Percentiles rank a stretch among this genome's conserved stretches.
Conservation (phyloP, 2,329 filamentous ascomycete genomes). For the Paecilomyces variotii region DNA sequence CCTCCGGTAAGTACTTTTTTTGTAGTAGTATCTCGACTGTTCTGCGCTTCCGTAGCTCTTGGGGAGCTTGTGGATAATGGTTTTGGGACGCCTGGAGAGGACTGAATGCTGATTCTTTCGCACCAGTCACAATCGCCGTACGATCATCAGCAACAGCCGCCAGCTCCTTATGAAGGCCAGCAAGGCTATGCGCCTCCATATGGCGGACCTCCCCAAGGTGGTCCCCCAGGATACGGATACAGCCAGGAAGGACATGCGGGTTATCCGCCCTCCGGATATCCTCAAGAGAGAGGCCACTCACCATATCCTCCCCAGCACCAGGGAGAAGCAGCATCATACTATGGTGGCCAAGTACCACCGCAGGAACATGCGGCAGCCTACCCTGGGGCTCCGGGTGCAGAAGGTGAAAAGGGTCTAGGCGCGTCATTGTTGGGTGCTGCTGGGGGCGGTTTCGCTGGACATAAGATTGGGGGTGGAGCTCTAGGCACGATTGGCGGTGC, state of each 20-base stretch:
- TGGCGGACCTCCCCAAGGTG: conserved; percentile 4
- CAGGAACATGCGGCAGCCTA: conserved; percentile 5
- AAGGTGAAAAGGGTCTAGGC: conserved; percentile 28
- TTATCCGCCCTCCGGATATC: conserved; percentile 11
- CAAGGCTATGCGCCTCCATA: conserved; percentile 9
- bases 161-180: conserved; percentile 11
- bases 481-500: conserved; percentile 26
- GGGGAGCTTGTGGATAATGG: not conserved
- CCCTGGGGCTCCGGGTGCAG: conserved; percentile 9
- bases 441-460: conserved; percentile 27
- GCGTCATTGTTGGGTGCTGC: conserved; percentile 30
- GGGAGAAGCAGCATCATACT: conserved; percentile 26
- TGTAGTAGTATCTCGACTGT: not conserved
- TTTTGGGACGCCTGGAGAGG: not conserved
- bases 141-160: not conserved
- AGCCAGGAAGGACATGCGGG: conserved; percentile 13
- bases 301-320: conserved; percentile 19
- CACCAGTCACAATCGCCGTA: not conserved
- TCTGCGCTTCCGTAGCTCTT: not conserved
- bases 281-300: conserved; percentile 18
- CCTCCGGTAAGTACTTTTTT: conserved; percentile 15
- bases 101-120: not conserved
- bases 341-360: conserved; percentile 11
- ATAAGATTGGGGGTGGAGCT: conserved; percentile 26
- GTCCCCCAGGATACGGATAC: conserved; percentile 10